Base-by-base conservation (phyloP, 2,329 filamentous ascomycete genomes). In the Scleromitrula shiraiana region DNA sequence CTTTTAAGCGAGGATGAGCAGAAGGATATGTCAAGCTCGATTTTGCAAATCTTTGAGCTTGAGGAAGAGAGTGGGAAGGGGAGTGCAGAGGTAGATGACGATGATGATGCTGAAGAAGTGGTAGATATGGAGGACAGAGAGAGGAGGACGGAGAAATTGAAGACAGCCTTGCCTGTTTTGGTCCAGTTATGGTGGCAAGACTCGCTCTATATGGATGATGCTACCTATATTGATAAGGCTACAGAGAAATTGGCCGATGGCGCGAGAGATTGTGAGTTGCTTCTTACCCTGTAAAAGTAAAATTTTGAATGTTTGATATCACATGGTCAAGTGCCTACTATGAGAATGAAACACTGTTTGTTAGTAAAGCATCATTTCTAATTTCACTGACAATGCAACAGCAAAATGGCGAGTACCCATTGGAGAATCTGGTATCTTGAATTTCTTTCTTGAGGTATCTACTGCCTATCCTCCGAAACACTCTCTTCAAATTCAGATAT, bases 401-500 rank as follows among this genome's bases (percentile, higher is more conserved):
- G 78, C 69, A 33, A 68, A 70, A 38, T 82, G 78, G 76, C 70
- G 80, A 49, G 56, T 69, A 20, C 73, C 79, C 0, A 65, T 79
- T 8, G 79, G 78, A 6, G 70, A 76, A 23, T 78, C 79, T 0
- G 77, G 77, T 2, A 64, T 82, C 26, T 62, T 83, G 7, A 68
- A 72, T 17, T 77, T 80, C 63, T 78, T 79, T 56, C 66, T 80
- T 14, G 62, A 66, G 9, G 56, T 77, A 10, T 59, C 80, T 7
- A 63, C 64, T 5, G 59, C 61, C 0, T 12, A 48, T 15, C 33
- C 45, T 35, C 19, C 43, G n/a, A 23, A 22, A 9, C 45, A 42
- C 14, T 23, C 38, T 14, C 32, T 81, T n/a, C 70, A 70, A 37
- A 66, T 76, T 7, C 78, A 82, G 47, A 64, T 72, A 7, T 65